Conservation (phyloP, 345 rosid genomes). For the Citrus glauca region DNA sequence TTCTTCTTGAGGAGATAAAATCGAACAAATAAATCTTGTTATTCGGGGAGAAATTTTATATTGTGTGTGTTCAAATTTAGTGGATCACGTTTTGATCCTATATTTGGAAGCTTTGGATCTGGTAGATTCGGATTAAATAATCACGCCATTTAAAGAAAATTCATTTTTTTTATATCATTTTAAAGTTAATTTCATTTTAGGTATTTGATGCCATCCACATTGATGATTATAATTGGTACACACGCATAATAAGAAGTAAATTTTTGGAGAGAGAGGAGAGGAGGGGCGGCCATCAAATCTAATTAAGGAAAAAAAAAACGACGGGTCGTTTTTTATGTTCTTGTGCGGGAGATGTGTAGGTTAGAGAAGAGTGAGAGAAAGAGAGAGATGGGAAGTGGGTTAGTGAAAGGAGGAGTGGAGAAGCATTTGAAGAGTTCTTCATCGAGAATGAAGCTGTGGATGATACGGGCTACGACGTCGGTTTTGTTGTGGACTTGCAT, state of each 20-base stretch:
- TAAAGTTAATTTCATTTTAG: neutral
- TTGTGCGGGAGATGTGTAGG: conserved; percentile 36
- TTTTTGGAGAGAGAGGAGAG: neutral
- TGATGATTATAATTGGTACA: neutral
- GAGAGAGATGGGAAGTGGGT: conserved; percentile 39
- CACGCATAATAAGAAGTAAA: too few relatives aligned
- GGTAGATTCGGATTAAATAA: conserved; percentile 5
- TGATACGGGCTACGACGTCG: conserved; percentile 82
- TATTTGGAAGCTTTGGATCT: conserved; percentile 30
- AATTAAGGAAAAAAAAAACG: neutral
- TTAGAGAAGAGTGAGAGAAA: conserved; percentile 33
- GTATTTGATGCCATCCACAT: conserved; percentile 27
- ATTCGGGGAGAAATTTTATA: neutral
- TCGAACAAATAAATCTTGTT: neutral
- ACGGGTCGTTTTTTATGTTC: conserved; percentile 3
- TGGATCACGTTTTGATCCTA: neutral
- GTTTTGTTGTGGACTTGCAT: conserved; percentile 93
- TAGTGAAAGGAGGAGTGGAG: conserved; percentile 37
- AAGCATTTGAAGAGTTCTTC: conserved; percentile 43
- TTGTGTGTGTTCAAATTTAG: neutral
- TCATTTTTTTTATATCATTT: neutral
- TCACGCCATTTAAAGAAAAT: neutral
- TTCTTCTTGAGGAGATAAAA: neutral
- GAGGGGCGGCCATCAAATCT: too few relatives aligned
- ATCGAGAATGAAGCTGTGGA: conserved; percentile 70